Conservation (phyloP, 129 eudicot species). For the Flaveria trinervia region DNA sequence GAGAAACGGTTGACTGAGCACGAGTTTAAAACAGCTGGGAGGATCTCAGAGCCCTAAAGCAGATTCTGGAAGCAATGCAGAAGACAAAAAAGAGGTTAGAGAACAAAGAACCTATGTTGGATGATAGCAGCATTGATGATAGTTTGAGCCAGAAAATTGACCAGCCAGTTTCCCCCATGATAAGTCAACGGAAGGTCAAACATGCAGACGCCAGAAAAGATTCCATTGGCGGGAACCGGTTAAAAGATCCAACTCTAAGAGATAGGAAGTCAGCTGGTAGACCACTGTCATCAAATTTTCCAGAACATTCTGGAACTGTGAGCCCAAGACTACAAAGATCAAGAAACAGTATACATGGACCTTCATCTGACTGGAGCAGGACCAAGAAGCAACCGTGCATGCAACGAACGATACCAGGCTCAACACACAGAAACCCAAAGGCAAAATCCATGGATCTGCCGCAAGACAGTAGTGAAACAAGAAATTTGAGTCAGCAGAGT, state of each 20-base stretch:
- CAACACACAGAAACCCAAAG: conserved; percentile 36
- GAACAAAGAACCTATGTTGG: conserved; percentile 32
- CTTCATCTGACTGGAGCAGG: conserved; percentile 40
- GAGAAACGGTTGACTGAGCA: conserved; percentile 79
- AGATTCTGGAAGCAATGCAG: conserved; percentile 95
- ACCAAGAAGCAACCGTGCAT: conserved; percentile 40
- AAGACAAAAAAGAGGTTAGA: conserved; percentile 57
- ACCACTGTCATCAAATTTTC: conserved; percentile 35
- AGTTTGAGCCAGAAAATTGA: conserved; percentile 29
- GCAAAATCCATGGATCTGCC: conserved; percentile 40
- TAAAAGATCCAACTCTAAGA: conserved; percentile 28
- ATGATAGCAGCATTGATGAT: conserved; percentile 32
- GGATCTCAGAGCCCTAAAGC: conserved; percentile 96
- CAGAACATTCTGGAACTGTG: conserved; percentile 42
- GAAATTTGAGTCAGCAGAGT: conserved; percentile 44
- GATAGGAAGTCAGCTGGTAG: conserved; percentile 41
- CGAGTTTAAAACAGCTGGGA: conserved; percentile 73
- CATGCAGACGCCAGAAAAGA: conserved; percentile 28
- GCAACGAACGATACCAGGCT: conserved; percentile 31
- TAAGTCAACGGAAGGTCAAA: conserved; percentile 38
- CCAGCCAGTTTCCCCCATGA: conserved; percentile 39
- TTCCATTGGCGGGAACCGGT: conserved; percentile 28
- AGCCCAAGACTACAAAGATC: conserved; percentile 54
- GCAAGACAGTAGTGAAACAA: conserved; percentile 40
- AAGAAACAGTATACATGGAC: conserved; percentile 33